Percentiles rank a stretch among this genome's conserved stretches.
phyloP scores from a whole-genome alignment of 768 basidiomycete genomes.

The Russula abietina region DNA sequence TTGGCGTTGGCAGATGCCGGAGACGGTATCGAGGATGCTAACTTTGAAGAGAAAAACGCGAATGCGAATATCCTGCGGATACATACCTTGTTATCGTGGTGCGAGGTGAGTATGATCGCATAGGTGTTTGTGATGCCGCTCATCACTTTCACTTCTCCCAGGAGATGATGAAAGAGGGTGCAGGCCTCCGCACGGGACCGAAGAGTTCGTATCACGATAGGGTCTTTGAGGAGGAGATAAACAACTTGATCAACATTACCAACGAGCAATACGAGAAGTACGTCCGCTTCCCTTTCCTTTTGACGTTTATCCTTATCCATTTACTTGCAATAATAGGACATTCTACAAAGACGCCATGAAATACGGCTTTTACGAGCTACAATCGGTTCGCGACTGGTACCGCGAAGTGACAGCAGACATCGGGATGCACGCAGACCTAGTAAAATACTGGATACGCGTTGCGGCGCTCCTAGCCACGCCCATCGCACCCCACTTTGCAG shows the following conservation, averaged over 20 bases:
- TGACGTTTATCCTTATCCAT: neutral
- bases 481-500: conserved; percentile 89
- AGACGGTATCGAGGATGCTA: conserved; percentile 96
- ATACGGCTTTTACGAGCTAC: conserved; percentile 92
- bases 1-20: conserved; percentile 93
- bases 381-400: conserved; percentile 91
- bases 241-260: conserved; percentile 76
- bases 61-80: conserved; percentile 94
- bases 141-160: conserved; percentile 30
- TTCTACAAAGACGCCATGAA: conserved; percentile 96
- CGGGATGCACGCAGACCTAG: conserved; percentile 88
- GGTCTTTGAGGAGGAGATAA: conserved; percentile 88
- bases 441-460: conserved; percentile 75
- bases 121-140: neutral
- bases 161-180: conserved; percentile 75
- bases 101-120: conserved; percentile 52
- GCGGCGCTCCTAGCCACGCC: conserved; percentile 80
- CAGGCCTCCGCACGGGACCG: conserved; percentile 66
- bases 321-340: conserved; percentile 45
- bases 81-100: conserved; percentile 88
- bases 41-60: conserved; percentile 97
- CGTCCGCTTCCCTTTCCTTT: conserved; percentile 30
- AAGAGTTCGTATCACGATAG: conserved; percentile 72
- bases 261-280: conserved; percentile 78
- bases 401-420: conserved; percentile 83